Evolutionary conservation across 345 rosid genomes (phyloP), one percentile per base, ranked within the genome.

Genomic region (Gynandropsis gynandra): DNA sequence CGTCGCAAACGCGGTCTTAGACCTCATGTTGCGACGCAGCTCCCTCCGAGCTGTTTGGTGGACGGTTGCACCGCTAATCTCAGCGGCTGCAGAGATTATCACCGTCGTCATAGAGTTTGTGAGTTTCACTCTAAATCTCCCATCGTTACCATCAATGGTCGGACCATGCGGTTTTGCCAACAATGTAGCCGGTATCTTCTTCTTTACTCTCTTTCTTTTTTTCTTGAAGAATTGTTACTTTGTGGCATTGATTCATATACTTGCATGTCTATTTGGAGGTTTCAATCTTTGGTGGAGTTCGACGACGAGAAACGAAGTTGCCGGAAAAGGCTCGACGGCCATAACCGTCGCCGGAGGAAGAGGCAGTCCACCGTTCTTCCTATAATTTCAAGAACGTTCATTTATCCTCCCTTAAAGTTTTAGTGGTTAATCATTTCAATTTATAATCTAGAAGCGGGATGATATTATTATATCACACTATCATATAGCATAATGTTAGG

Each of bases 251-350:
- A 8, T 37, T 37, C 11, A 37, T 13, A 27, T 33, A 12, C 12
- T 21, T 56, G 24, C 10, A 37, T 40, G 29, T 21, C 13, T 41
- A 5, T 49, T 34, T 40, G 12, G 38, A 84, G 88, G 80, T 84
- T 84, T 64, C 88, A 84, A 74, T 76, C 86, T 3, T 66, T 81
- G 57, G 75, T n/a, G 50, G 94, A 84, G 58, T 84, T 84, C 50
- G 88, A 84, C 50, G 85, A 79, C 14, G 86, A 76, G 44, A 84
- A 84, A 59, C 62, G 94, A 63, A 84, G 94, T 80, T 84, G 88
- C 67, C 73, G 94, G 48, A 84, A 79, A 54, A 76, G 88, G 13
- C 94, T 84, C 8, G 94, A 84, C 47, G 88, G 88, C 14, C 94
- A 84, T 60, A 84, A 84, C 67, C 53, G 83, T 18, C 77, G 94